Conservation (phyloP, 768 basidiomycete species). For the Mycena amicta region DNA sequence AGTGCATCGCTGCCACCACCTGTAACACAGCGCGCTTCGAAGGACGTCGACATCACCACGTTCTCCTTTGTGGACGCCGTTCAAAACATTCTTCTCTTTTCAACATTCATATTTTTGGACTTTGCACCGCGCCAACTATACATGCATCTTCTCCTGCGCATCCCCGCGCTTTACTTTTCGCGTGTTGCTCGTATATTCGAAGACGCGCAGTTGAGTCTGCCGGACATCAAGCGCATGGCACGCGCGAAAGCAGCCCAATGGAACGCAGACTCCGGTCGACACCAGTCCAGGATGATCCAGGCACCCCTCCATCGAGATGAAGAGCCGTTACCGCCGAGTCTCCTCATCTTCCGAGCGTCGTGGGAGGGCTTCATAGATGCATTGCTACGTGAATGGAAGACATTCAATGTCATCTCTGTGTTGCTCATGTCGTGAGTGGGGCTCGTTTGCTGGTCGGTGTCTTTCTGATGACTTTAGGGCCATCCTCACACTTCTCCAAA, state of each 20-base stretch:
- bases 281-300: too few species aligned
- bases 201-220: constrained; percentile 54
- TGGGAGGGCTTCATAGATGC: constrained; percentile 62
- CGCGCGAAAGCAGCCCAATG: constrained; percentile 9
- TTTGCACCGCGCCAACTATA: constrained; percentile 6
- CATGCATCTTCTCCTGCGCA: constrained; percentile 6
- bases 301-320: not conserved
- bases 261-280: not conserved
- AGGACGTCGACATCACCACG: not conserved
- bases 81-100: not conserved
- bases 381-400: constrained; percentile 59
- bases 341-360: constrained; percentile 50
- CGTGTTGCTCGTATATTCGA: constrained; percentile 57
- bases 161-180: constrained; percentile 27
- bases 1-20: not conserved
- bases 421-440: constrained; percentile 28
- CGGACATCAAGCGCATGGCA: constrained; percentile 39
- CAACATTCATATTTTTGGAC: not conserved
- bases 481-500: constrained; percentile 39
- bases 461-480: constrained; percentile 27
- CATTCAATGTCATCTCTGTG: constrained; percentile 55
- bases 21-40: not conserved
- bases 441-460: not conserved
- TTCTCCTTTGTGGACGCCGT: too few species aligned
- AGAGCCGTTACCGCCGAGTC: constrained; percentile 44